A percentile compares a stretch with the other conserved stretches of the same genome.
Conservation (phyloP, 805 yeast species). For the Ogataea chonburiensis region DNA sequence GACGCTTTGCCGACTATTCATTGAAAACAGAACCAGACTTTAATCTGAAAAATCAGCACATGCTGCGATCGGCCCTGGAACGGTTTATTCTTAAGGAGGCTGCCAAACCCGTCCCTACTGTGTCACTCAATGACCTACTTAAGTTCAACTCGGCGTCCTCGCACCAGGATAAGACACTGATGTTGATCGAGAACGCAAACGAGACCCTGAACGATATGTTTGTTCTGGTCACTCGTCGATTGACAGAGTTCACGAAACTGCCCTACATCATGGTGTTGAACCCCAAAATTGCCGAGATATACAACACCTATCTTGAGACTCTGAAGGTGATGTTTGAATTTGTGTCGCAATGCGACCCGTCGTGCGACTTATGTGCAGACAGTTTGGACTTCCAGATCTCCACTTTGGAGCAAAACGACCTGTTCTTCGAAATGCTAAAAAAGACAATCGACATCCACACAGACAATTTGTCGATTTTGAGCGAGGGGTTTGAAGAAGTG, state of each 20-base stretch:
- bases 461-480: conserved; percentile 77
- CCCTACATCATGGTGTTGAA: conserved; percentile 86
- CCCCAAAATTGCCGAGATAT: conserved; percentile 79
- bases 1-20: background rate
- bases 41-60: conserved; percentile 17
- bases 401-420: conserved; percentile 51
- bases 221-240: conserved; percentile 65
- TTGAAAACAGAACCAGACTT: conserved; percentile 6
- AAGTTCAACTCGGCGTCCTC: conserved; percentile 38
- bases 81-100: conserved; percentile 59
- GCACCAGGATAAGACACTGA: conserved; percentile 32
- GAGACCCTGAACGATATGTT: conserved; percentile 57
- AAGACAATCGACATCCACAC: conserved; percentile 72
- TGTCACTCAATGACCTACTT: conserved; percentile 51
- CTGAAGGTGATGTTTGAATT: conserved; percentile 50
- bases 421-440: conserved; percentile 52
- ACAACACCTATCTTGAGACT: conserved; percentile 69
- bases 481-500: conserved; percentile 72
- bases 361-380: conserved; percentile 9
- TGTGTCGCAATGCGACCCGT: conserved; percentile 24
- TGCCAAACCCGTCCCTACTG: conserved; percentile 48
- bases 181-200: conserved; percentile 45
- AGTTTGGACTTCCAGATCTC: conserved; percentile 34
- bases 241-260: conserved; percentile 65
- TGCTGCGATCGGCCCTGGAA: conserved; percentile 38